Evolutionary conservation across 2,329 filamentous ascomycete genomes (phyloP).

Genomic region (Aureobasidium lini): DNA sequence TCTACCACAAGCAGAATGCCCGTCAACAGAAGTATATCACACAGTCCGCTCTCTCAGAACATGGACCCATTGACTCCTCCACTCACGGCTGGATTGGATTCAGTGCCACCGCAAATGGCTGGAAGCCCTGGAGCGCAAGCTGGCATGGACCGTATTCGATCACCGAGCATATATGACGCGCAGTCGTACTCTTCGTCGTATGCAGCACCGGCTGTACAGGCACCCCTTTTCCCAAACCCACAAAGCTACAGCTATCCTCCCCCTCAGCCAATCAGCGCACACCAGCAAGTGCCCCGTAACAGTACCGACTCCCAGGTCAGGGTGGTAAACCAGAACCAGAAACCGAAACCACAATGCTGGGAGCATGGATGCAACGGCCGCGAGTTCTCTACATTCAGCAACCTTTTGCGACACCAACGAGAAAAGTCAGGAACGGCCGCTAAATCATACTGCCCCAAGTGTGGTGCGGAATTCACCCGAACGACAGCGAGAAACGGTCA

Average conservation of each 20-base stretch:
- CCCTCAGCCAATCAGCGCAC: slow-evolving; percentile 8
- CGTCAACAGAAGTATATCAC: slow-evolving; percentile 27
- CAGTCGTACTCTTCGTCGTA: background rate
- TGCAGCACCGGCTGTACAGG: background rate
- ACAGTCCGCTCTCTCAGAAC: slow-evolving; percentile 26
- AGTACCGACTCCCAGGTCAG: slow-evolving; percentile 25
- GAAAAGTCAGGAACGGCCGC: slow-evolving; percentile 88
- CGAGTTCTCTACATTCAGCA: slow-evolving; percentile 95
- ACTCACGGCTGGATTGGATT: slow-evolving; percentile 7
- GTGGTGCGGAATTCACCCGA: slow-evolving; percentile 86
- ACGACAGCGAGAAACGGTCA: slow-evolving; percentile 86
- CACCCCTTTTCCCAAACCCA: background rate
- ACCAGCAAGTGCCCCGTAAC: slow-evolving; percentile 1
- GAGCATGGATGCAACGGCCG: slow-evolving; percentile 94
- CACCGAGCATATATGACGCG: slow-evolving; percentile 12
- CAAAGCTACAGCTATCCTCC: slow-evolving; percentile 14
- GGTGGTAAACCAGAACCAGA: slow-evolving; percentile 29
- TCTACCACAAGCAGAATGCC: slow-evolving; percentile 21
- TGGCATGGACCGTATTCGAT: slow-evolving; percentile 9
- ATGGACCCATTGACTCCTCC: slow-evolving; percentile 17
- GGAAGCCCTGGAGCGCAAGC: slow-evolving; percentile 2
- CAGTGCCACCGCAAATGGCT: background rate
- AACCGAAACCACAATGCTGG: slow-evolving; percentile 91
- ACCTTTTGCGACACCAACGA: slow-evolving; percentile 81
- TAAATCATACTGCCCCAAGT: slow-evolving; percentile 84